These are phyloP conservation scores for Lactarius sanguifluus DNA, from an alignment of 768 basidiomycete genomes.

Conservation along the genomic window DNA sequence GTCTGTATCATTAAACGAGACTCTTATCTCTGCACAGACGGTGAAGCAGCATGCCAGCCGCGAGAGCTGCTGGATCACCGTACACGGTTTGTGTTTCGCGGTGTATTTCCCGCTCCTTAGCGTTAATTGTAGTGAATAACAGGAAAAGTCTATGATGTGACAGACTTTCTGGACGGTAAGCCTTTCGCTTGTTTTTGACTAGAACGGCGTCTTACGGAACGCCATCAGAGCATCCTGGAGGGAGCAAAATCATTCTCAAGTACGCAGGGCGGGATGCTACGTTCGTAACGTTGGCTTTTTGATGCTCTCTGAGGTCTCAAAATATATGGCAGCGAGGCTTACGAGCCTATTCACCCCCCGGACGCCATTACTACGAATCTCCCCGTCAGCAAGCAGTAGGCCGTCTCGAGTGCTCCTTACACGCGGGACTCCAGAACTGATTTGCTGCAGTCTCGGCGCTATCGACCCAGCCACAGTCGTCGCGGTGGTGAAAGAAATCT, in stretches of 20 bases:
- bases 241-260: conserved; percentile 51
- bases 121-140: not conserved
- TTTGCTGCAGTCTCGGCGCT: conserved; percentile 51
- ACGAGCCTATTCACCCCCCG: conserved; percentile 88
- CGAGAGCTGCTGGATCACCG: conserved; percentile 30
- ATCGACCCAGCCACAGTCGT: conserved; percentile 69
- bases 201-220: conserved; percentile 1
- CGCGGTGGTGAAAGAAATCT: conserved; percentile 59
- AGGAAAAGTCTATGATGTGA: conserved; percentile 49
- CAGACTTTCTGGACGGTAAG: conserved; percentile 42
- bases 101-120: not conserved
- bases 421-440: not conserved
- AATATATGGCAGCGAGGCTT: conserved; percentile 45
- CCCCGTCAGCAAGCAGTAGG: conserved; percentile 73
- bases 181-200: not conserved
- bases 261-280: conserved; percentile 56
- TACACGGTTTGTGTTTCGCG: conserved; percentile 21
- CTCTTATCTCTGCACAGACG: not conserved
- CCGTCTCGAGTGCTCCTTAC: conserved; percentile 2
- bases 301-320: not conserved
- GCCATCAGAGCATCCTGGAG: conserved; percentile 35
- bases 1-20: not conserved
- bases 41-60: conserved; percentile 4
- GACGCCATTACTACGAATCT: conserved; percentile 75
- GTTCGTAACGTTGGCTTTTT: conserved; percentile 20